Percentiles rank a stretch among this genome's conserved stretches.
Evolutionary conservation across 1,284 basidiomycete species (phyloP).

Genomic region (Apiotrichum siamense): DNA sequence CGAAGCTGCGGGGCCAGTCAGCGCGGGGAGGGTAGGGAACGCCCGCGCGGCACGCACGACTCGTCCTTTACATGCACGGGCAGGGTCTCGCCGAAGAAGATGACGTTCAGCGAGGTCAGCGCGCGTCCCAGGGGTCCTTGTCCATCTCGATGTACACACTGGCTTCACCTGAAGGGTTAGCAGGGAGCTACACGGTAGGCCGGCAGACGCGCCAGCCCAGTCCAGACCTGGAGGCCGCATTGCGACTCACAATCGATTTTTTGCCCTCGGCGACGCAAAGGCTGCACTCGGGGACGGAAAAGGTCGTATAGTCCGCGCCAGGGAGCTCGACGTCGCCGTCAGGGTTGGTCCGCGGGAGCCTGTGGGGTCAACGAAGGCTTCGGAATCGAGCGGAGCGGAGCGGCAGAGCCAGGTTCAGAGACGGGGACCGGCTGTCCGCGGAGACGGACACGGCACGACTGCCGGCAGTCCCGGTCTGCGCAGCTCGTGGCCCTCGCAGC

Average conservation of each 20-base stretch:
- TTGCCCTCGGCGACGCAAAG: conserved; percentile 53
- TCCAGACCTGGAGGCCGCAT: too few species aligned
- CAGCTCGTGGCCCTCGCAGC: too few species aligned
- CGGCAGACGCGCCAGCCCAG: too few species aligned
- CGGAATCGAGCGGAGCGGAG: neutral
- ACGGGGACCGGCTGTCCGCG: neutral
- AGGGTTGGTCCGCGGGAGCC: conserved; percentile 71
- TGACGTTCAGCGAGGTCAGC: too few species aligned
- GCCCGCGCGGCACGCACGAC: conserved; percentile 55
- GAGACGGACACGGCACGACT: neutral
- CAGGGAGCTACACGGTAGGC: too few species aligned
- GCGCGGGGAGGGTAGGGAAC: neutral
- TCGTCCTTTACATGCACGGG: conserved; percentile 56
- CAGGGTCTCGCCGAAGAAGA: conserved; percentile 83
- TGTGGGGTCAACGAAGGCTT: conserved; percentile 12
- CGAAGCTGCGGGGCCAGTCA: conserved; percentile 51
- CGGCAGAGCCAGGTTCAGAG: neutral
- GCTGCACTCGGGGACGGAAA: conserved; percentile 70
- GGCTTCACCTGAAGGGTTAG: conserved; percentile 57
- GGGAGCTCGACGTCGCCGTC: conserved; percentile 87
- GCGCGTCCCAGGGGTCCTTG: too few species aligned
- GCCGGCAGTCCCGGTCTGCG: too few species aligned
- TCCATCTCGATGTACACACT: too few species aligned
- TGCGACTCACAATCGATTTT: conserved; percentile 2
- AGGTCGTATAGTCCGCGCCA: conserved; percentile 66